phyloP scores from a whole-genome alignment of 2,329 filamentous ascomycete genomes.

The Didymella pinodella region DNA sequence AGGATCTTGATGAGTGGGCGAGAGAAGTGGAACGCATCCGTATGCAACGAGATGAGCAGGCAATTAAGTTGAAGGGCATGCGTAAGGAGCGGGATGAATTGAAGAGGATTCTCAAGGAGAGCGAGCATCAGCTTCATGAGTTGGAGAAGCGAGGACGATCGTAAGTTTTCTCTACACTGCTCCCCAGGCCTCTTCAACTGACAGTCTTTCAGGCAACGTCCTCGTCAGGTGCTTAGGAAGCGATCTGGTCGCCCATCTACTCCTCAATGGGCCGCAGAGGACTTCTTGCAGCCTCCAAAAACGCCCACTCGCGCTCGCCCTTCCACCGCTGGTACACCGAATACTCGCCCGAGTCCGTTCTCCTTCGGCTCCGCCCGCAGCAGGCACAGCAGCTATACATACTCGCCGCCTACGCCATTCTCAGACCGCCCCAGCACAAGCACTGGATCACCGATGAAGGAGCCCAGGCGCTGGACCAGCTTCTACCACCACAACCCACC shows the following conservation, averaged over 20 bases:
- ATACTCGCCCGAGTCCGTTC: conserved; percentile 14
- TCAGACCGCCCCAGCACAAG: conserved; percentile 19
- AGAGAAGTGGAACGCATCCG: conserved; percentile 47
- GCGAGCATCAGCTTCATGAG: conserved; percentile 43
- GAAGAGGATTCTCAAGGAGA: conserved; percentile 44
- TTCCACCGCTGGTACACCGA: conserved; percentile 14
- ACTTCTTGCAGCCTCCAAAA: conserved; percentile 14
- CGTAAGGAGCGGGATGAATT: conserved; percentile 40
- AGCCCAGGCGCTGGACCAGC: conserved; percentile 17
- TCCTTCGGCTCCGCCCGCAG: conserved; percentile 22
- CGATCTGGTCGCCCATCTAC: conserved; percentile 17
- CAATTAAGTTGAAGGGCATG: conserved; percentile 44
- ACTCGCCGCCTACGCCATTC: conserved; percentile 15
- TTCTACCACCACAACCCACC: conserved; percentile 9
- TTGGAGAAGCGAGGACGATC: conserved; percentile 32
- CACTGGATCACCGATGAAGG: conserved; percentile 16
- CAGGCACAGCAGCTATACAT: conserved; percentile 21
- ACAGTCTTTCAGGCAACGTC: conserved; percentile 17
- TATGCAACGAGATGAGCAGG: conserved; percentile 45
- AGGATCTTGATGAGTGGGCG: conserved; percentile 41
- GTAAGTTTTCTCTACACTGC: conserved; percentile 1
- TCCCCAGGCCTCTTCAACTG: neutral
- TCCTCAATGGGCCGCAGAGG: conserved; percentile 14
- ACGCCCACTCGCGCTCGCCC: conserved; percentile 23
- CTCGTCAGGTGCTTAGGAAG: conserved; percentile 30